Conservation (phyloP, 768 basidiomycete species). For the Amanita polypyramis region DNA sequence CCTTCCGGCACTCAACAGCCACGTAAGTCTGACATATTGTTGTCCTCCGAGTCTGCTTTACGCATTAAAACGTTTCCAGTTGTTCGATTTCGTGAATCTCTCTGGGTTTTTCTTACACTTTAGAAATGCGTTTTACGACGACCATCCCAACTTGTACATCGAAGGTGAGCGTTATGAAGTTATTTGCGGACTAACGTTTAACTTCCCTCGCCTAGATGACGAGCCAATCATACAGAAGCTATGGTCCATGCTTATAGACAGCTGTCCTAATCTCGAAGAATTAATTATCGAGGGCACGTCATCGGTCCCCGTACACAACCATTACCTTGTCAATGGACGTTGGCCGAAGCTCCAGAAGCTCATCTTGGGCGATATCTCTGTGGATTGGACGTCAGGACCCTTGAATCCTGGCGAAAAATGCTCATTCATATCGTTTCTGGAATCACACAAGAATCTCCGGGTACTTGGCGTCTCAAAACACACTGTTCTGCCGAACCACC, state of each 20-base stretch:
- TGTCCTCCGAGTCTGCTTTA: conserved; percentile 1
- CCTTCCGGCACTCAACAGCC: conserved; percentile 47
- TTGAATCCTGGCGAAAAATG: conserved; percentile 33
- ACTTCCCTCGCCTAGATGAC: conserved; percentile 28
- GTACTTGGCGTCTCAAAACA: conserved; percentile 41
- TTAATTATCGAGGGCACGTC: conserved; percentile 47
- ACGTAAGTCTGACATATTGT: conserved; percentile 27
- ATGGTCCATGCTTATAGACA: conserved; percentile 62
- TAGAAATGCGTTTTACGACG: conserved; percentile 54
- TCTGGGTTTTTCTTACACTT: conserved; percentile 51
- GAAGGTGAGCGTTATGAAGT: conserved; percentile 32
- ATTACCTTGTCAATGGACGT: conserved; percentile 43
- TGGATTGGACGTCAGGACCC: conserved; percentile 39
- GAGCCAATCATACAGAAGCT: conserved; percentile 39
- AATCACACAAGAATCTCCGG: conserved; percentile 46
- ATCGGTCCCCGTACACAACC: conserved; percentile 43
- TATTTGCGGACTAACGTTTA: background rate
- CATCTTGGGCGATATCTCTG: conserved; percentile 52
- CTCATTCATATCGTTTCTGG: conserved; percentile 59
- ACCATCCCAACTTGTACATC: conserved; percentile 40
- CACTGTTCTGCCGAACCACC: conserved; percentile 41
- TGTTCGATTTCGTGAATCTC: conserved; percentile 60
- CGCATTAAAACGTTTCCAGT: conserved; percentile 22
- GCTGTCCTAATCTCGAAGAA: conserved; percentile 58
- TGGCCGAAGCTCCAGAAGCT: conserved; percentile 61